Base-by-base conservation (phyloP, 305 asterid species). In the Solanum hybrid region DNA sequence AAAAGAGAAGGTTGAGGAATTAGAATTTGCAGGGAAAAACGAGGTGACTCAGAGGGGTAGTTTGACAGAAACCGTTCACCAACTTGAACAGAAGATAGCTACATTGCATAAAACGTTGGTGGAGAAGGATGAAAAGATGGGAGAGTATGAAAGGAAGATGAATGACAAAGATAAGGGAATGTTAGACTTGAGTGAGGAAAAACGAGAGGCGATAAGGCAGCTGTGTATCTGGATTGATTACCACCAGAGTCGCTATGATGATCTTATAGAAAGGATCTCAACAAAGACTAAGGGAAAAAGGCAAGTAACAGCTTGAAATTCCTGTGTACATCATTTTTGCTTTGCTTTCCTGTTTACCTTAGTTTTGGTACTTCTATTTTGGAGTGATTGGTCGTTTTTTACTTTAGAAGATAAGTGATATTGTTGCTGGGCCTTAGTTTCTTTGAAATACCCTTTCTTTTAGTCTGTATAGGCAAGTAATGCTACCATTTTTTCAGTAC, bases 131-230 rank as follows among this genome's bases (percentile, higher is more conserved):
- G 91, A 76, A 56, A 82, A n/a, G 80, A 80, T 91, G 88, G 92
- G 64, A 72, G 89, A 91, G 46, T 85, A 89, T 32, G 88, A 91
- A 34, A 40, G 27, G 84, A 88, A 86, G 92, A 91, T 93, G 91
- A 93, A 90, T 87, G 93, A 89, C 64, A 92, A 89, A 89, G 95
- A 93, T 24, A 89, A 90, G 60, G 93, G 92, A 90, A 37, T 93
- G 24, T 86, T 88, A 87, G 91, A 91, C 60, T 91, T 93, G 9
- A 88, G 93, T 60, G 96, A 93, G 93, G 98, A 95, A 94, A 97
- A 97, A 91, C 89, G 94, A 80, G 99, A 97, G 90, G 99, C 96
- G 16, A 97, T 97, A 90, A 93, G 93, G 89, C 98, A 97, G 90
- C 69, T 97, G 90, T 95, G 98, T 90, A 89, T 94, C 3, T 90